Conservation (phyloP, 768 basidiomycete genomes). For the Kwoniella sp. region DNA sequence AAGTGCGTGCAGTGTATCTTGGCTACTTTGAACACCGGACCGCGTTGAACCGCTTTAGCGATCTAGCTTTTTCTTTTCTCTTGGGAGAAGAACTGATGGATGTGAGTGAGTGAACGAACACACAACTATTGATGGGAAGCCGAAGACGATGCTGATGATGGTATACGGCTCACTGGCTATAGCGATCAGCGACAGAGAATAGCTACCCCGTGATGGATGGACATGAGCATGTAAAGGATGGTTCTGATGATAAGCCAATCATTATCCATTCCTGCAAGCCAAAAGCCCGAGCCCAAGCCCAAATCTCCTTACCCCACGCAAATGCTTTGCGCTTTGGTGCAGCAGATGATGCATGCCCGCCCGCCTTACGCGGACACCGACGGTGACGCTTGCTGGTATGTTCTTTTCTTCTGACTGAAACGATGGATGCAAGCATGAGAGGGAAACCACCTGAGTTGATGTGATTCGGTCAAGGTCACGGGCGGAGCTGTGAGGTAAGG, state of each 20-base stretch:
- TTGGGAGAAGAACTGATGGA: no score
- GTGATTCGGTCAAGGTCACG: no score
- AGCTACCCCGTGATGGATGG: no score
- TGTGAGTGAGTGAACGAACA: no score
- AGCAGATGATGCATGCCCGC: not conserved
- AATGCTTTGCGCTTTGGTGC: not conserved
- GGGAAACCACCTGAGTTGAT: no score
- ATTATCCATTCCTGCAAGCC: not conserved
- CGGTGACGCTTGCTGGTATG: not conserved
- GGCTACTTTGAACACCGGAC: not conserved
- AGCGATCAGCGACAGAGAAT: no score
- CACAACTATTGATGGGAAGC: no score
- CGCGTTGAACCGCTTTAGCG: not conserved
- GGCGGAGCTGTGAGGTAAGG: no score
- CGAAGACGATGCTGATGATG: not conserved
- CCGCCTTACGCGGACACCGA: conserved; percentile 1
- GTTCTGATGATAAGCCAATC: not conserved
- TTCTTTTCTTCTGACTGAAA: no score
- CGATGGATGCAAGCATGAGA: no score
- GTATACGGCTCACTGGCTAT: not conserved
- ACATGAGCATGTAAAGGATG: no score
- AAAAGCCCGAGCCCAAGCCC: no score
- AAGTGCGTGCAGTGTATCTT: not conserved
- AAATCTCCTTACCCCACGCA: not conserved
- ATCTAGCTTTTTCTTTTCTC: not conserved